Percentiles rank a stretch among this genome's conserved stretches.
phyloP scores from a whole-genome alignment of 202 grass and related monocot genomes.

The Schoenoplectus tabernaemontani region DNA sequence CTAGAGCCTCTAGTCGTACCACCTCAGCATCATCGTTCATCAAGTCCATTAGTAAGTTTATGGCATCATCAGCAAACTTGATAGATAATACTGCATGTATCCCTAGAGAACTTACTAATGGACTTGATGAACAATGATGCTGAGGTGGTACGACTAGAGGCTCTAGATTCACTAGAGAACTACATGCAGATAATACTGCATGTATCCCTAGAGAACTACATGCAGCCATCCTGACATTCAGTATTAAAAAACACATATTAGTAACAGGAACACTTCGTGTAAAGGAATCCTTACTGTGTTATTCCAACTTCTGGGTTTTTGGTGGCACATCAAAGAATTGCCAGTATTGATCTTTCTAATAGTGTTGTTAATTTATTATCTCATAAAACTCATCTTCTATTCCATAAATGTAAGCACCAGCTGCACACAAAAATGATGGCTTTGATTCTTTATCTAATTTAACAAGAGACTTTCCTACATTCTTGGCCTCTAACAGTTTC shows the following conservation, averaged over 20 bases:
- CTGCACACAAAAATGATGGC: conserved; percentile 42
- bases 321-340: background rate
- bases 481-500: conserved; percentile 52
- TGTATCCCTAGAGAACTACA: conserved; percentile 68
- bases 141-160: conserved; percentile 55
- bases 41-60: conserved; percentile 88
- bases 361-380: conserved; percentile 24
- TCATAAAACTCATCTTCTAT: conserved; percentile 87
- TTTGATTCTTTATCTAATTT: conserved; percentile 40
- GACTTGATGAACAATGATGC: conserved; percentile 89
- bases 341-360: background rate
- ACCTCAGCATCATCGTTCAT: conserved; percentile 79
- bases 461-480: conserved; percentile 28
- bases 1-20: conserved; percentile 64
- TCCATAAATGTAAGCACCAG: conserved; percentile 77
- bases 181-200: conserved; percentile 48
- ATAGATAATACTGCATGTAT: too few species aligned
- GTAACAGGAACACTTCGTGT: conserved; percentile 23
- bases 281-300: background rate
- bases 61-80: conserved; percentile 56
- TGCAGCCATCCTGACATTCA: conserved; percentile 52
- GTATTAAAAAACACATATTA: conserved; percentile 15
- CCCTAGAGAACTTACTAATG: conserved; percentile 93
- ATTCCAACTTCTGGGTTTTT: background rate
- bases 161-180: conserved; percentile 72